Percentiles rank a stretch among this genome's conserved stretches.
phyloP scores from a whole-genome alignment of 2,329 filamentous ascomycete species.

The Aspergillus versicolor region DNA sequence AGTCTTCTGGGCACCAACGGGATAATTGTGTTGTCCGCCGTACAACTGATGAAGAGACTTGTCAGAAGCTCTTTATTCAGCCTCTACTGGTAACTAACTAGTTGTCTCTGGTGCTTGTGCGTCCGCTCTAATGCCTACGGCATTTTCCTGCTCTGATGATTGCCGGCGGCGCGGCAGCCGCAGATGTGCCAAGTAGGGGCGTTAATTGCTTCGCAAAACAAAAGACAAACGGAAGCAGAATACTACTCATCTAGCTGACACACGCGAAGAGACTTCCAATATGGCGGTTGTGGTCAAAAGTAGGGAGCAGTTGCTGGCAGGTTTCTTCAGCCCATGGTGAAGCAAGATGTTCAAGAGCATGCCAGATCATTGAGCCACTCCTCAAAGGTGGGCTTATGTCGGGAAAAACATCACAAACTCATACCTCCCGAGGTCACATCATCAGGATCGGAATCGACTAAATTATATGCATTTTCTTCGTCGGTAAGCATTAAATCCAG shows the following conservation, averaged over 20 bases:
- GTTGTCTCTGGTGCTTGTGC: too few relatives aligned
- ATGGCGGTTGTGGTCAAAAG: conserved; percentile 11
- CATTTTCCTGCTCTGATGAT: background rate
- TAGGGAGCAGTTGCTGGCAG: background rate
- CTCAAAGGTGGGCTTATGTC: background rate
- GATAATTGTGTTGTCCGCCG: background rate
- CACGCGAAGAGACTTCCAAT: background rate
- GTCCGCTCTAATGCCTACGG: too few relatives aligned
- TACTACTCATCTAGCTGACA: conserved; percentile 11
- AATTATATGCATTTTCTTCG: background rate
- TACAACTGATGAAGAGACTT: background rate
- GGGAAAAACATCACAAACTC: background rate
- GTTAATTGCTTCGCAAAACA: conserved; percentile 44
- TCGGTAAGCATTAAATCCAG: background rate
- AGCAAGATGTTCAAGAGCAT: conserved; percentile 6
- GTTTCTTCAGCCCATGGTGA: background rate
- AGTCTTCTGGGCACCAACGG: too few relatives aligned
- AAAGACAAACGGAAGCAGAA: conserved; percentile 20
- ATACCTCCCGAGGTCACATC: background rate
- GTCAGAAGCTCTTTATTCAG: background rate
- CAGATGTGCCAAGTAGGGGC: background rate
- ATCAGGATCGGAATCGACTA: background rate
- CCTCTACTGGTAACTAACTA: too few relatives aligned
- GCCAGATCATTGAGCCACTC: background rate
- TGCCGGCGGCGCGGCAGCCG: background rate